phyloP scores from a whole-genome alignment of 2,329 filamentous ascomycete species.

The Aureobasidium subglaciale region DNA sequence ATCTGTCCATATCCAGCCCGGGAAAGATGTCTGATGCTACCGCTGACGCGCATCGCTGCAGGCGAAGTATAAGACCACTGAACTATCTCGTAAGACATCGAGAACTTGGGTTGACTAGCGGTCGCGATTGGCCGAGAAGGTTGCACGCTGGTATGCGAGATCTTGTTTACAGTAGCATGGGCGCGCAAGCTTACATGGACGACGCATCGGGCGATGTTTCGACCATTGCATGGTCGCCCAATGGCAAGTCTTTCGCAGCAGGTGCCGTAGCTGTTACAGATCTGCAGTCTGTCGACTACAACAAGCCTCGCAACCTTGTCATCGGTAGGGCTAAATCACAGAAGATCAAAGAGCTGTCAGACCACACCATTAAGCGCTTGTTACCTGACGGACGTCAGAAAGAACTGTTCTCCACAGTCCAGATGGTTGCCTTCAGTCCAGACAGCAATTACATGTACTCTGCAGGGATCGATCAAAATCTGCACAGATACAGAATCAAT shows the following conservation, averaged over 20 bases:
- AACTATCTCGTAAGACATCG: background rate
- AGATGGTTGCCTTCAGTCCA: constrained; percentile 45
- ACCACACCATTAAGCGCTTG: constrained; percentile 44
- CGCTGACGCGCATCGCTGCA: background rate
- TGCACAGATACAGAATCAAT: constrained; percentile 12
- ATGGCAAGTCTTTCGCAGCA: constrained; percentile 49
- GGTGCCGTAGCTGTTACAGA: constrained; percentile 52
- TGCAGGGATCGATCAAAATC: constrained; percentile 14
- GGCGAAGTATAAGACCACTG: background rate
- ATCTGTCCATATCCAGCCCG: background rate
- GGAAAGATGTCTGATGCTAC: background rate
- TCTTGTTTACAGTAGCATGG: constrained; percentile 31
- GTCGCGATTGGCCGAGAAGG: constrained; percentile 1
- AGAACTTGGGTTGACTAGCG: background rate
- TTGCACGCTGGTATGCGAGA: background rate
- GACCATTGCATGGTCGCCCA: constrained; percentile 49
- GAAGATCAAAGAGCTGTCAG: constrained; percentile 45
- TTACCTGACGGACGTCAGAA: constrained; percentile 41
- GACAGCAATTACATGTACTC: constrained; percentile 41
- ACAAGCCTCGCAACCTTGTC: constrained; percentile 50
- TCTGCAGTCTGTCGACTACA: constrained; percentile 52
- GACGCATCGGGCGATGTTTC: constrained; percentile 54
- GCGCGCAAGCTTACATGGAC: constrained; percentile 43
- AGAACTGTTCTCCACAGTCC: constrained; percentile 51
- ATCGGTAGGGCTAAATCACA: constrained; percentile 41